Conservation (phyloP, 2,329 filamentous ascomycete species). For the Venturia aucupariae region DNA sequence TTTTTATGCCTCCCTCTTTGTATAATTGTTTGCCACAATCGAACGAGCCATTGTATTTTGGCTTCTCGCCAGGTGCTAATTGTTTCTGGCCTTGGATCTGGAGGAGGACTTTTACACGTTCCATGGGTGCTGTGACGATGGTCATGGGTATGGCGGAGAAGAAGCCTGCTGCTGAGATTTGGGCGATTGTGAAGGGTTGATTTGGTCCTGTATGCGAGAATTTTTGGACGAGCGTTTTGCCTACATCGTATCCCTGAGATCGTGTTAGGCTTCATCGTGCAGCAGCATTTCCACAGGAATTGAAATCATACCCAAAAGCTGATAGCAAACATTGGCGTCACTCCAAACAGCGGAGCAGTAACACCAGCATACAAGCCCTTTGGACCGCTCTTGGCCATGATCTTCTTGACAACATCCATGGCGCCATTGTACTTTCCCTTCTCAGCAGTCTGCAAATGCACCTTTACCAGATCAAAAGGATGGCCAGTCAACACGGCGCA, state of each 20-base stretch:
- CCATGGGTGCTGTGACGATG: constrained; percentile 94
- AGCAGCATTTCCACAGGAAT: neutral
- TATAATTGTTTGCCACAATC: constrained; percentile 94
- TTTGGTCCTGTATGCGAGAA: constrained; percentile 54
- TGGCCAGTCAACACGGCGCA: constrained; percentile 90
- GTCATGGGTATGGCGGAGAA: constrained; percentile 96
- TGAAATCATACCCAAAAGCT: constrained; percentile 50
- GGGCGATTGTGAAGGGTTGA: constrained; percentile 67
- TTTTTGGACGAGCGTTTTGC: constrained; percentile 73
- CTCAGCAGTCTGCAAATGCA: constrained; percentile 92
- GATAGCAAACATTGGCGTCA: constrained; percentile 88
- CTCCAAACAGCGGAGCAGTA: constrained; percentile 84
- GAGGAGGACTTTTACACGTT: constrained; percentile 96
- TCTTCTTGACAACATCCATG: constrained; percentile 84
- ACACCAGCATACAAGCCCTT: constrained; percentile 94
- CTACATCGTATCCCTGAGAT: constrained; percentile 80
- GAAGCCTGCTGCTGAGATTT: constrained; percentile 86
- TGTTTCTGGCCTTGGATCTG: constrained; percentile 92
- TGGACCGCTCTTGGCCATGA: constrained; percentile 77
- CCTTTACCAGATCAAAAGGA: constrained; percentile 96
- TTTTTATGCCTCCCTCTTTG: constrained; percentile 78
- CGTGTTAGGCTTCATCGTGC: neutral
- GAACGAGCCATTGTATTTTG: constrained; percentile 74
- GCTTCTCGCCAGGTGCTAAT: constrained; percentile 80
- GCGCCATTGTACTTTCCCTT: constrained; percentile 84